These are phyloP conservation scores for Panus rudis DNA, from an alignment of 768 basidiomycete genomes.

Conservation along the genomic window DNA sequence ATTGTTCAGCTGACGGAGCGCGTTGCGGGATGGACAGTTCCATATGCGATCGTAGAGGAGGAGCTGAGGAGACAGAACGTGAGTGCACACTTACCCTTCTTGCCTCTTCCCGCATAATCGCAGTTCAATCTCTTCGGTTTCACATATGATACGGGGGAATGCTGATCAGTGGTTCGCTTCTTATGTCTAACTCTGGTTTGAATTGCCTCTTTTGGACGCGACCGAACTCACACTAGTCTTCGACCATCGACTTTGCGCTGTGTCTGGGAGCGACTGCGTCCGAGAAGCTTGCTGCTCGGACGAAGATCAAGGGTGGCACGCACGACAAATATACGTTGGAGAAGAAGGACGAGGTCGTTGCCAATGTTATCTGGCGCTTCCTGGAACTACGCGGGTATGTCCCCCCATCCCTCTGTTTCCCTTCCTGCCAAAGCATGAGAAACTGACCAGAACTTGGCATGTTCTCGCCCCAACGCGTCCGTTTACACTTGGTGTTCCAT, in stretches of 20 bases:
- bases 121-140: too few species aligned
- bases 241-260: conserved; percentile 93
- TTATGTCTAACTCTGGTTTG: too few species aligned
- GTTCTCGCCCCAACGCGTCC: neutral
- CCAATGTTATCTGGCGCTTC: conserved; percentile 98
- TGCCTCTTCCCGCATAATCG: neutral
- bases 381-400: conserved; percentile 90
- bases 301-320: conserved; percentile 55
- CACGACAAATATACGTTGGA: conserved; percentile 53
- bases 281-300: conserved; percentile 75
- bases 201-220: too few species aligned
- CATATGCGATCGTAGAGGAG: conserved; percentile 80
- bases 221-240: conserved; percentile 72
- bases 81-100: conserved; percentile 29
- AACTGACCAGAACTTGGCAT: neutral
- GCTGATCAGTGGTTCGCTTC: too few species aligned
- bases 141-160: too few species aligned
- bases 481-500: neutral
- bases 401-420: conserved; percentile 6
- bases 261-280: conserved; percentile 87
- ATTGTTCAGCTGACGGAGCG: conserved; percentile 85
- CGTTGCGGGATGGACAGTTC: conserved; percentile 85
- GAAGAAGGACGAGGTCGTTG: conserved; percentile 97
- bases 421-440: neutral
- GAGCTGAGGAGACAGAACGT: conserved; percentile 96